Conservation (phyloP, 345 rosid genomes). For the Streptanthus diversifolius region DNA sequence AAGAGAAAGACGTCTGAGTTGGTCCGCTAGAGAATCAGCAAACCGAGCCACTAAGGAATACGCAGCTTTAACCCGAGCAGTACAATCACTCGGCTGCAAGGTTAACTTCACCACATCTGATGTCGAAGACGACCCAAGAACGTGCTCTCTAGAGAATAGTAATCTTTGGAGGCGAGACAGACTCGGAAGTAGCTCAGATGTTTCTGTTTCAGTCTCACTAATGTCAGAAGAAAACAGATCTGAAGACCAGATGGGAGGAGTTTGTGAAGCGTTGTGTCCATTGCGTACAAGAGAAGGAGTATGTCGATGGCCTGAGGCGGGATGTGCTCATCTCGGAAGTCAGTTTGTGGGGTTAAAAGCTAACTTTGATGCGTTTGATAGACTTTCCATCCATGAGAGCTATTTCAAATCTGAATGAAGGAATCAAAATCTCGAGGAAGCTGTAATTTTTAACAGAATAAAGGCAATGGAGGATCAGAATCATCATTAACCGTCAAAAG, state of each 20-base stretch:
- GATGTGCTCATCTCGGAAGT: slow-evolving; percentile 81
- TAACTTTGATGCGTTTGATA: slow-evolving; percentile 83
- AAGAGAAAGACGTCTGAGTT: slow-evolving; percentile 68
- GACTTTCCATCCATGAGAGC: slow-evolving; percentile 64
- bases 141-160: slow-evolving; percentile 35
- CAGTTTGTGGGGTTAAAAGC: slow-evolving; percentile 85
- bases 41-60: slow-evolving; percentile 68
- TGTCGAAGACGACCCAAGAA: slow-evolving; percentile 42
- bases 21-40: slow-evolving; percentile 61
- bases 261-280: slow-evolving; percentile 78
- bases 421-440: background rate
- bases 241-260: slow-evolving; percentile 16
- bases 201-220: slow-evolving; percentile 68
- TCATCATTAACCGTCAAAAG: slow-evolving; percentile 4
- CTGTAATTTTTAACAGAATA: slow-evolving; percentile 20
- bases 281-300: slow-evolving; percentile 68
- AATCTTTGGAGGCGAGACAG: slow-evolving; percentile 29
- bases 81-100: slow-evolving; percentile 85
- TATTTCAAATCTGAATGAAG: slow-evolving; percentile 60
- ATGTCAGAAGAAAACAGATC: slow-evolving; percentile 46
- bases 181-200: slow-evolving; percentile 51
- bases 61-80: slow-evolving; percentile 68
- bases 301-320: slow-evolving; percentile 90
- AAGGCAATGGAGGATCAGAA: slow-evolving; percentile 5
- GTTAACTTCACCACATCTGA: slow-evolving; percentile 61